Base-by-base conservation (phyloP, 805 yeast genomes). In the Yarrowia sp. region DNA sequence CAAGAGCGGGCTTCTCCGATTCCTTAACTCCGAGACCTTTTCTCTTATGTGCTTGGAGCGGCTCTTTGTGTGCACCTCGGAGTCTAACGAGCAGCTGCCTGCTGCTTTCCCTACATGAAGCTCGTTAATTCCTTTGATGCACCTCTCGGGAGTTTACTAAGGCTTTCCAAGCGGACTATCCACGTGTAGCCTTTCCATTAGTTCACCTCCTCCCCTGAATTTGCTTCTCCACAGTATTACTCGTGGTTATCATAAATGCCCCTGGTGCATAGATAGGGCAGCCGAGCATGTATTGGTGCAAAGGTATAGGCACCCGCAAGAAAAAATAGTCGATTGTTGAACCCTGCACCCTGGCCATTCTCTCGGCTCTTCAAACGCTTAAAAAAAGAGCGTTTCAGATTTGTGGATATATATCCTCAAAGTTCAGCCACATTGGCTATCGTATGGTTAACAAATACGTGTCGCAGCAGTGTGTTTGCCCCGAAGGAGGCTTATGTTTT, bases 361-460 rank as follows among this genome's bases (percentile, higher is more conserved):
- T 40, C 44, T 21, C 24, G 32, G 21, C 16, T n/a, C 21, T 11
- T 17, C 10, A 24, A 46, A 30, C 32, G 24, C 36, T 48, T 48
- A 48, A 48, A 48, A 19, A 30, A 28, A 9, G 17, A 26, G 26
- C 17, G 54, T 48, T 48, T 48, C 54, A 48, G 54, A 48, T 48
- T 30, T 51, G 32, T 26, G 32, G 38, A 24, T 24, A 43, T 24
- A 32, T 21, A 30, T 49, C 28, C 28, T 32, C 58, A 51, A 51
- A 51, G 58, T 51, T 51, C 58, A 51, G 58, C 58, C 58, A 51
- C 58, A 51, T 16, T 21, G 56, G 40, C 28, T 33, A 32, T 28
- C 36, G 24, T 30, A n/a, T 2, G 9, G 51, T 35, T 19, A n/a
- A n/a, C 14, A 35, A 21, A 35, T 35, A 35, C 21, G 21, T 35